phyloP scores from a whole-genome alignment of 2,329 filamentous ascomycete genomes.

The Chaetomiaceae sp. region DNA sequence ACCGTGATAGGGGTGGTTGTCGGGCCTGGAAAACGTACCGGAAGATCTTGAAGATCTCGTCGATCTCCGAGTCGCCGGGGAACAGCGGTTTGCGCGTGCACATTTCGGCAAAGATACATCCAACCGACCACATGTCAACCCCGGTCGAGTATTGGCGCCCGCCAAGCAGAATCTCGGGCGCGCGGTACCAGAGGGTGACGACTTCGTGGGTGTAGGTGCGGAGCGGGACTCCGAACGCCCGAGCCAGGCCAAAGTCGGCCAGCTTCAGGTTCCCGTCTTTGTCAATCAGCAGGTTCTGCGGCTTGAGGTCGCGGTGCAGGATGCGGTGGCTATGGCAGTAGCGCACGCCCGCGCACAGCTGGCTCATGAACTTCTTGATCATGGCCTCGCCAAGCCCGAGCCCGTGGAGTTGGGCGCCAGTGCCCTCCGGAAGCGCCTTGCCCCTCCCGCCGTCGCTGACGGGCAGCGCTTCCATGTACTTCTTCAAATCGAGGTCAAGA shows the following conservation, averaged over 20 bases:
- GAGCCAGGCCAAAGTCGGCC: constrained; percentile 80
- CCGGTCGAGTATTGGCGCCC: constrained; percentile 89
- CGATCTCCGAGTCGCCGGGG: constrained; percentile 85
- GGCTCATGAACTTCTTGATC: constrained; percentile 88
- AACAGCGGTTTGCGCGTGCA: constrained; percentile 85
- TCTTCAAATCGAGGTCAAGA: constrained; percentile 83
- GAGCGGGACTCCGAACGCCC: constrained; percentile 82
- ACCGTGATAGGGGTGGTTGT: background rate
- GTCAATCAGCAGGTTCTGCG: constrained; percentile 80
- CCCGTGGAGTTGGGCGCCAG: constrained; percentile 56
- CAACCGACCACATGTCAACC: constrained; percentile 89
- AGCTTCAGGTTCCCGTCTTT: constrained; percentile 82
- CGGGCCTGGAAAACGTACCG: constrained; percentile 46
- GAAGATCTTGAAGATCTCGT: constrained; percentile 95
- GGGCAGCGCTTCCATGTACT: constrained; percentile 87
- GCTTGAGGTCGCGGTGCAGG: constrained; percentile 79
- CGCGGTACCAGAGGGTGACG: constrained; percentile 84
- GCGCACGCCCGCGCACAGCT: constrained; percentile 72
- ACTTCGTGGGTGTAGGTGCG: constrained; percentile 90
- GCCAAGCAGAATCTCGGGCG: constrained; percentile 80
- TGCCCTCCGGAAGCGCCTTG: constrained; percentile 74
- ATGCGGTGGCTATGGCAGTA: constrained; percentile 85
- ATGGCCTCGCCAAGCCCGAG: constrained; percentile 72
- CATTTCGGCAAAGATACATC: constrained; percentile 91
- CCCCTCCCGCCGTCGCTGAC: constrained; percentile 75